Conservation (phyloP, 805 yeast genomes). For the Kazachstania bromeliacearum region DNA sequence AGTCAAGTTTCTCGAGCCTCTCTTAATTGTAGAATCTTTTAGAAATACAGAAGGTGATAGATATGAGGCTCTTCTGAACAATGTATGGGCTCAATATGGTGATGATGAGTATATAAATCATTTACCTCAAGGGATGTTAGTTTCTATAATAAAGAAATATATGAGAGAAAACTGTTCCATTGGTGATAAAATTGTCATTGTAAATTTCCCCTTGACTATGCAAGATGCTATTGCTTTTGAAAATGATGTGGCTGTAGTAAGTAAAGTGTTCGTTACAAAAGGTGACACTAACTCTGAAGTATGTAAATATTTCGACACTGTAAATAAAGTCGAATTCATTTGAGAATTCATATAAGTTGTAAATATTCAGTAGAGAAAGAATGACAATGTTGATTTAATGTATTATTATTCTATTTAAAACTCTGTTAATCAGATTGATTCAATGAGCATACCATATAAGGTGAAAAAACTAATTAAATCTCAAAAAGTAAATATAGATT, state of each 20-base stretch:
- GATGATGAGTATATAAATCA: slow-evolving; percentile 19
- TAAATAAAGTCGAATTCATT: slow-evolving; percentile 37
- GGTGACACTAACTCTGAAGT: slow-evolving; percentile 35
- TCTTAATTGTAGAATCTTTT: slow-evolving; percentile 38
- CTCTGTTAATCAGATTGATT: no score
- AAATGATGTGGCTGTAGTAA: slow-evolving; percentile 49
- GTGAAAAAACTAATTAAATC: no score
- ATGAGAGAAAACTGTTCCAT: slow-evolving; percentile 17
- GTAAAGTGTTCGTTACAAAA: slow-evolving; percentile 29
- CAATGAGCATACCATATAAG: no score
- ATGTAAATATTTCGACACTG: slow-evolving; percentile 57
- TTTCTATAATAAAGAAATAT: slow-evolving; percentile 27
- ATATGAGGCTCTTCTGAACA: slow-evolving; percentile 46
- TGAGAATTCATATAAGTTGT: slow-evolving; percentile 1
- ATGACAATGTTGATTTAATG: no score
- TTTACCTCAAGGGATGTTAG: slow-evolving; percentile 31
- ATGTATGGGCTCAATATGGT: slow-evolving; percentile 25
- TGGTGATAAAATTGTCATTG: slow-evolving; percentile 40
- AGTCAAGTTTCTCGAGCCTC: slow-evolving; percentile 41
- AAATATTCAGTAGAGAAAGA: no score
- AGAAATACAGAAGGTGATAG: slow-evolving; percentile 35
- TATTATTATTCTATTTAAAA: no score
- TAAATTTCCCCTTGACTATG: slow-evolving; percentile 52
- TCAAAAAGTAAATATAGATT: background rate
- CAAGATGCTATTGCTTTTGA: slow-evolving; percentile 67